Percentiles rank a stretch among this genome's conserved stretches.
Conservation (phyloP, 1,139 yeast species). For the Pichia sp. region DNA sequence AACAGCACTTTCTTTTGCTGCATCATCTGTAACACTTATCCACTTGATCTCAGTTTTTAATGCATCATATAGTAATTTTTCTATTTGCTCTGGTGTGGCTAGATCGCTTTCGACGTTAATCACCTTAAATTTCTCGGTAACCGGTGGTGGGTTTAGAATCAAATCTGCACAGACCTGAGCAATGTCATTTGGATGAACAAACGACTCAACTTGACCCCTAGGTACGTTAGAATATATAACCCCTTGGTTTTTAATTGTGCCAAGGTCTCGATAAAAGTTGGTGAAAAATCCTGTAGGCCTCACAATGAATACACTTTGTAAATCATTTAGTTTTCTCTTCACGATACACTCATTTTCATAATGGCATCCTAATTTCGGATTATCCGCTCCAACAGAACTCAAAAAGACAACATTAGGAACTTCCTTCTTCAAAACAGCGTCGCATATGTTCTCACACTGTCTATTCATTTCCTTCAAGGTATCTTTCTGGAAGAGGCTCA, state of each 20-base stretch:
- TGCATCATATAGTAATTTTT: neutral
- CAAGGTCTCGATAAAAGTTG: neutral
- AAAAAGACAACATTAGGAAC: constrained; percentile 1
- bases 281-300: neutral
- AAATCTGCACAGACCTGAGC: neutral
- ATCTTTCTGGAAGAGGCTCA: neutral
- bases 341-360: neutral
- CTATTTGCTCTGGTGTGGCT: neutral
- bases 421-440: neutral
- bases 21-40: neutral
- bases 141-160: neutral
- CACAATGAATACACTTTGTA: neutral
- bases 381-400: neutral
- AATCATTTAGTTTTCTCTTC: neutral
- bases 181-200: neutral
- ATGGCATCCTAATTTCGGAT: neutral
- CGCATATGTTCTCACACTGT: neutral
- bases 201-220: neutral
- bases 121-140: neutral
- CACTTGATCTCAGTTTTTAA: neutral
- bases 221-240: neutral
- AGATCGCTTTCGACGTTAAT: neutral
- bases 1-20: neutral
- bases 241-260: neutral
- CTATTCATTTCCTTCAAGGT: neutral